Conservation (phyloP, 257 asterid genomes). For the Pogostemon cablin region DNA sequence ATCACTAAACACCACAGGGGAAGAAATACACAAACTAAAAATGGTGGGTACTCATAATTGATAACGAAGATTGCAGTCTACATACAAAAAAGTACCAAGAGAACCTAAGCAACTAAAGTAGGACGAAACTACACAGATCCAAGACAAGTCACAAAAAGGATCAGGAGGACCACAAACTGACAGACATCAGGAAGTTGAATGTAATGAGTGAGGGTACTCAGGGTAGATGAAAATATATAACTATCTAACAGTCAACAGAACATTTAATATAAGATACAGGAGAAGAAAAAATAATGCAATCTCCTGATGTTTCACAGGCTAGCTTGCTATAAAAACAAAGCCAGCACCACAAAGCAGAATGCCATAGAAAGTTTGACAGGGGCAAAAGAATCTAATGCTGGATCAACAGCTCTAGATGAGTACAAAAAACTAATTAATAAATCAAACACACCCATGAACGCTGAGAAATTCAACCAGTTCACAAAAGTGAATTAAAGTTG, state of each 20-base stretch:
- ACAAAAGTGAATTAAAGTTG: neutral
- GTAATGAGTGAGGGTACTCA: neutral
- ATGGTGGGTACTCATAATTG: neutral
- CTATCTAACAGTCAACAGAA: neutral
- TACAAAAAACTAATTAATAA: neutral
- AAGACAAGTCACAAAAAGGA: neutral
- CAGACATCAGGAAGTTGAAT: neutral
- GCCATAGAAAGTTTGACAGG: neutral
- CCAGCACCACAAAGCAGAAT: neutral
- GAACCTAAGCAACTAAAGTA: constrained; percentile 14
- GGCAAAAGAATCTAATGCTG: neutral
- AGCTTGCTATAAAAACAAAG: neutral
- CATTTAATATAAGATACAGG: neutral
- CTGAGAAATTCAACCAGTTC: neutral
- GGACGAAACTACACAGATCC: neutral
- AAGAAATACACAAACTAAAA: neutral
- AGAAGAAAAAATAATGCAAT: neutral
- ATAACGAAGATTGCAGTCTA: neutral
- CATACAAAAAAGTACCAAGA: neutral
- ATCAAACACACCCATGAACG: neutral
- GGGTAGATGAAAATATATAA: neutral
- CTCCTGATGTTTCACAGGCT: neutral
- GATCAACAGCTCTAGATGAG: neutral
- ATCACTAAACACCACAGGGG: neutral
- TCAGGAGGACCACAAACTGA: neutral